Evolutionary conservation across 805 yeast species (phyloP).

Genomic region (Phaffomyces opuntiae): DNA sequence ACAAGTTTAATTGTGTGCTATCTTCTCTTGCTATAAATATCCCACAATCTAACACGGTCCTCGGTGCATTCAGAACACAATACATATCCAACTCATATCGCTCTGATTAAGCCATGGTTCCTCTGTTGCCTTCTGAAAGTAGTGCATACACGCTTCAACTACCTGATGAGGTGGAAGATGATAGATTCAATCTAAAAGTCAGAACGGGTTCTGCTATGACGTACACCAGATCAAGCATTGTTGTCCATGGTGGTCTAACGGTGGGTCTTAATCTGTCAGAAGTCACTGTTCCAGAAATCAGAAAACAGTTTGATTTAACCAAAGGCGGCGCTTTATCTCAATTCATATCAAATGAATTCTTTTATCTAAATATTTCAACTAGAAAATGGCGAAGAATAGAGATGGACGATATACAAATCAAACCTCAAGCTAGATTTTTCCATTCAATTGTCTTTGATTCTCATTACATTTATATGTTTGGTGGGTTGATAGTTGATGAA

Average conservation of each 20-base stretch:
- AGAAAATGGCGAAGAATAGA: conserved; percentile 47
- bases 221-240: conserved; percentile 50
- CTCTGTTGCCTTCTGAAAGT: conserved; percentile 58
- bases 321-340: conserved; percentile 5
- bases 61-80: no score
- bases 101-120: conserved; percentile 36
- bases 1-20: no score
- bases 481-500: conserved; percentile 48
- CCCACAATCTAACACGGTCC: no score
- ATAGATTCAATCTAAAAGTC: conserved; percentile 46
- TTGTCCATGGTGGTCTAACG: conserved; percentile 64
- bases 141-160: conserved; percentile 48
- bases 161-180: conserved; percentile 46
- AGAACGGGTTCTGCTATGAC: conserved; percentile 65
- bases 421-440: conserved; percentile 36
- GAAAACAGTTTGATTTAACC: conserved; percentile 5
- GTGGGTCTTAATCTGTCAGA: conserved; percentile 34
- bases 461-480: conserved; percentile 50
- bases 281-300: conserved; percentile 11
- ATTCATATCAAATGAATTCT: conserved; percentile 52
- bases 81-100: no score
- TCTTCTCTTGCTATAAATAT: no score
- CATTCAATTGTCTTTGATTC: conserved; percentile 50
- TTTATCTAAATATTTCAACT: conserved; percentile 51
- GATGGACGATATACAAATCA: conserved; percentile 13